phyloP scores from a whole-genome alignment of 164 flowering plant species.

The Aristolochia fimbriata region DNA sequence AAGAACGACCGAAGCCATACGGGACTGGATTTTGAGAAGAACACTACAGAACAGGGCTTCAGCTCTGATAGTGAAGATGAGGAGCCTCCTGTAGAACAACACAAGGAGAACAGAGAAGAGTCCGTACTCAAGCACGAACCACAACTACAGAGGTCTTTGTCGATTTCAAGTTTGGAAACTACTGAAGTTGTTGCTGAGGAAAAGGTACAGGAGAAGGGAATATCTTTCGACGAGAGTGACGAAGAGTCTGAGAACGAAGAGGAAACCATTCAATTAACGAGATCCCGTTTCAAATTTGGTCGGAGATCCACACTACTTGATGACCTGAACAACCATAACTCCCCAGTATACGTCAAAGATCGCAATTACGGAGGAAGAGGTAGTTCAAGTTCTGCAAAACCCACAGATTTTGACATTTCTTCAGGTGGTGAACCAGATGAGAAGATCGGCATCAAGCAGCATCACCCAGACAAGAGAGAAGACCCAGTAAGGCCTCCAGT shows the following conservation, averaged over 20 bases:
- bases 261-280: not conserved
- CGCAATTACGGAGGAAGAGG: not conserved
- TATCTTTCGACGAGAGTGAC: slow-evolving; percentile 27
- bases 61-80: no score
- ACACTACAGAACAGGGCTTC: no score
- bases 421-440: not conserved
- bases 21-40: no score
- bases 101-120: not conserved
- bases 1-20: slow-evolving; percentile 14
- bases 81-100: no score
- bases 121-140: not conserved
- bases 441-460: not conserved
- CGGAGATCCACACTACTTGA: not conserved
- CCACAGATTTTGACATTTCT: not conserved
- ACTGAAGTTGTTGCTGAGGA: not conserved
- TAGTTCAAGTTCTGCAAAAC: not conserved
- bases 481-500: not conserved
- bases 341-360: not conserved
- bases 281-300: not conserved
- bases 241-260: slow-evolving; percentile 13
- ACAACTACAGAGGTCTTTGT: not conserved
- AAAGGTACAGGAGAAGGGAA: slow-evolving; percentile 12
- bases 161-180: not conserved
- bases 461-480: not conserved
- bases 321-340: not conserved